These are phyloP conservation scores for Termitomyces sp. DNA, from an alignment of 768 basidiomycete genomes.

Conservation along the genomic window DNA sequence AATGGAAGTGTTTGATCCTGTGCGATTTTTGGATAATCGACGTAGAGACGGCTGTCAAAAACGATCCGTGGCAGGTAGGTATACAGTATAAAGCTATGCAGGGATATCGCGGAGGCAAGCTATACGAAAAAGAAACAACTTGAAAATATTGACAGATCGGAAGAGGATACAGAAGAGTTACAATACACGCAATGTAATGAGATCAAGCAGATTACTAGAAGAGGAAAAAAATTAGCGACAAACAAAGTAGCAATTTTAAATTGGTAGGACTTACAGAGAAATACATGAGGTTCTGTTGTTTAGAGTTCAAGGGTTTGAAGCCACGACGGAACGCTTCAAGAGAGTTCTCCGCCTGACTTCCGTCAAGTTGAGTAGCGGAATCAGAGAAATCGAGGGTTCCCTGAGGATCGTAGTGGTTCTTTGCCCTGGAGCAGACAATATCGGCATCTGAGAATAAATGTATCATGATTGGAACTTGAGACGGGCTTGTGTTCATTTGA, in stretches of 20 bases:
- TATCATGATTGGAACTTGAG: neutral
- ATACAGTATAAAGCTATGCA: neutral
- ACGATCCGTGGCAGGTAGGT: neutral
- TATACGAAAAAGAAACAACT: neutral
- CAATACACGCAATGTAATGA: neutral
- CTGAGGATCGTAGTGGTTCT: constrained; percentile 75
- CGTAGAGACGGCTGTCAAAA: neutral
- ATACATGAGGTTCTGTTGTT: constrained; percentile 55
- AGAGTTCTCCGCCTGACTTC: constrained; percentile 34
- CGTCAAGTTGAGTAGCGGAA: constrained; percentile 46
- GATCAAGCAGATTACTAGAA: neutral
- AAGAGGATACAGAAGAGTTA: neutral
- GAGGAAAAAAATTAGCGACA: neutral
- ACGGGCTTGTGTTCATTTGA: neutral
- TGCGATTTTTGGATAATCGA: neutral
- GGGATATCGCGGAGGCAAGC: neutral
- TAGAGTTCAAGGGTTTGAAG: constrained; percentile 56
- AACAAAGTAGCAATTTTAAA: neutral
- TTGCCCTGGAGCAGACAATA: constrained; percentile 65
- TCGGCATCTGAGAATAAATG: constrained; percentile 18
- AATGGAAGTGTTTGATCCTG: too few relatives aligned
- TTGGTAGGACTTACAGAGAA: constrained; percentile 20
- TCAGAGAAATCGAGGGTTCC: constrained; percentile 59
- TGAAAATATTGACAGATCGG: neutral
- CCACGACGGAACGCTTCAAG: constrained; percentile 47